These are phyloP conservation scores for Phialophora chinensis DNA, from an alignment of 2,329 filamentous ascomycete species.

Conservation along the genomic window DNA sequence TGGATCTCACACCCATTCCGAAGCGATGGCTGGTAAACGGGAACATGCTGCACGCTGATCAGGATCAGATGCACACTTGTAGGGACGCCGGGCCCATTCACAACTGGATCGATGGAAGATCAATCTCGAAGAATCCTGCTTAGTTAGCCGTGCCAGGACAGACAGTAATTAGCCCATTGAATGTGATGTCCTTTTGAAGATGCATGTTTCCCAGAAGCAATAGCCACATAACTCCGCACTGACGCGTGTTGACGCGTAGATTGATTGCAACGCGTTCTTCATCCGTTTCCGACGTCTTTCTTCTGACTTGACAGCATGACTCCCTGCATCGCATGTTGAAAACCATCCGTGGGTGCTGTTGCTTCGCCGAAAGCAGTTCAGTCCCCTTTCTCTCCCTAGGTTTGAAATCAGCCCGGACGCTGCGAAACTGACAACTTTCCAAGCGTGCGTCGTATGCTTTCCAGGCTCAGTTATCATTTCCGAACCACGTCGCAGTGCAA, in stretches of 20 bases:
- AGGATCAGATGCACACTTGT: slow-evolving; percentile 8
- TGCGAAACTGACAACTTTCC: no score
- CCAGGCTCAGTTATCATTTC: no score
- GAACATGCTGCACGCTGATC: slow-evolving; percentile 11
- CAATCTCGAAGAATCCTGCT: slow-evolving; percentile 12
- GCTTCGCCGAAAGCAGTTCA: not conserved
- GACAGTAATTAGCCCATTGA: no score
- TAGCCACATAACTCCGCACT: not conserved
- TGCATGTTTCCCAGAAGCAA: not conserved
- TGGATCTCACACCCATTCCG: slow-evolving; percentile 10
- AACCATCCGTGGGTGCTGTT: not conserved
- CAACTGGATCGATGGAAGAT: slow-evolving; percentile 7
- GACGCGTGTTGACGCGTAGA: not conserved
- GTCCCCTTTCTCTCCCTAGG: no score
- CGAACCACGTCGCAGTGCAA: no score
- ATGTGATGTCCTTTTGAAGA: not conserved
- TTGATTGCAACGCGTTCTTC: not conserved
- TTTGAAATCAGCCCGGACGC: no score
- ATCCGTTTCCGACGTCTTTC: not conserved
- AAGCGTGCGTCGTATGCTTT: no score
- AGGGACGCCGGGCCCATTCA: slow-evolving; percentile 8
- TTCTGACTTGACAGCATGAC: not conserved
- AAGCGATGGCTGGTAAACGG: slow-evolving; percentile 8
- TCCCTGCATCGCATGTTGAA: not conserved
- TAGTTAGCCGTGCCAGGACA: not conserved